Base-by-base conservation (phyloP, 2,329 filamentous ascomycete species). In the Aspergillus tanneri region DNA sequence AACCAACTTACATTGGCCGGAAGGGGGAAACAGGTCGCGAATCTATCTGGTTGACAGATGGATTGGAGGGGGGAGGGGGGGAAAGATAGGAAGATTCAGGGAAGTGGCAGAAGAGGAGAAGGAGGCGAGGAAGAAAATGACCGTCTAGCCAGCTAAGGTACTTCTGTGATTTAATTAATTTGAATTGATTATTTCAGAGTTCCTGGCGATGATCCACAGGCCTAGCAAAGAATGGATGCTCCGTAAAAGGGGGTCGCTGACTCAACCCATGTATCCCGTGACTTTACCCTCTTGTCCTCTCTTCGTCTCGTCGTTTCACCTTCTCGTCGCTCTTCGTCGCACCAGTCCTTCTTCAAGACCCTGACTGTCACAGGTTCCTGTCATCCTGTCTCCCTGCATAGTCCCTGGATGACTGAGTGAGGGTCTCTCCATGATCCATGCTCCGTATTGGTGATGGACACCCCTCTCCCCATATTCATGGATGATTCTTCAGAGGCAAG, bases 221-320 rank as follows among this genome's bases (percentile, higher is more conserved):
- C 51, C 46, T 45, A 44, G 30, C 40, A 7, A 16, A 9, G 14
- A 18, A 34, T 18, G 14, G 30, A 34, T 34, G 46, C 50, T 56
- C 50, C 51, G 64, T 61, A 69, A 69, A 69, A 68, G 66, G 66
- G 66, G 66, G 58, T 67, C 52, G 9, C 35, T 66, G 65, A 69
- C 58, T 68, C 60, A 68, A 54, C 56, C 23, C 10, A 4, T 4
- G 30, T 25, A 11, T 11, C 45, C 51, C 53, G 39, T 52, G 49
- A 5, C 43, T 24, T 41, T 12, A 12, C 14, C 4, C 23, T 7
- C 12, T 27, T 10, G 14, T 12, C 10, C 24, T 18, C 25, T 44
- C 42, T 27, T 32, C 23, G 32, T 37, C 28, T 12, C n/a, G n/a
- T n/a, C n/a, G 9, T 5, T 16, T 18, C 28, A 32, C 18, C 28